These are phyloP conservation scores for Adansonia gregorii DNA, from an alignment of 441 rosid species.

Conservation along the genomic window DNA sequence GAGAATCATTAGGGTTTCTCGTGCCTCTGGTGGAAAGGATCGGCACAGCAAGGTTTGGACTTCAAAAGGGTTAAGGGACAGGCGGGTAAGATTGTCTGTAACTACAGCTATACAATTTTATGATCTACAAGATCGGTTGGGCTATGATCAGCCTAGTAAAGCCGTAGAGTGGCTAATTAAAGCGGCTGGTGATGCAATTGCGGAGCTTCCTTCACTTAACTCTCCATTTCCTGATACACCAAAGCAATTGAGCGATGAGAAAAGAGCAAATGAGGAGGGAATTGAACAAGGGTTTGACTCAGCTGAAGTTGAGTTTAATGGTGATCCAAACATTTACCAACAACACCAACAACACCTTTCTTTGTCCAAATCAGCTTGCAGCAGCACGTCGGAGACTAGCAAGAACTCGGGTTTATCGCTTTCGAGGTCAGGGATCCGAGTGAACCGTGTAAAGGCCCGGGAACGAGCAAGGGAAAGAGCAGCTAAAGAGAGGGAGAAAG, in stretches of 20 bases:
- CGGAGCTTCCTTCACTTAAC: conserved; percentile 83
- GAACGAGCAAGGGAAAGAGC: conserved; percentile 83
- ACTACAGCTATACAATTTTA: conserved; percentile 92
- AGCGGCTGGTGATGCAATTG: conserved; percentile 75
- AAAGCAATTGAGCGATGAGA: conserved; percentile 60
- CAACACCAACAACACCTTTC: conserved; percentile 62
- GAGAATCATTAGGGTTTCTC: conserved; percentile 89
- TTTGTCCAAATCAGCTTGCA: conserved; percentile 83
- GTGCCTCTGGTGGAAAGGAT: conserved; percentile 97
- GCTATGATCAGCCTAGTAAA: conserved; percentile 94
- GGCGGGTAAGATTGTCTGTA: conserved; percentile 87
- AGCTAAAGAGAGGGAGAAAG: conserved; percentile 78
- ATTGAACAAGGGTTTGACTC: conserved; percentile 57
- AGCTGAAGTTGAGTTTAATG: conserved; percentile 51
- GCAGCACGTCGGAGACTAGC: conserved; percentile 92
- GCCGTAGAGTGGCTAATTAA: conserved; percentile 94
- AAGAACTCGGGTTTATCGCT: conserved; percentile 83
- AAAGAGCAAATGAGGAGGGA: conserved; percentile 45
- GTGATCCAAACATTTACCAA: conserved; percentile 43
- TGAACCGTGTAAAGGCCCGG: conserved; percentile 65
- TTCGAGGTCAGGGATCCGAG: conserved; percentile 65
- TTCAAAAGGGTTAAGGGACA: conserved; percentile 83
- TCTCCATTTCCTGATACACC: conserved; percentile 65
- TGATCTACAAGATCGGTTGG: conserved; percentile 91
- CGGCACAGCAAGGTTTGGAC: conserved; percentile 97